These are phyloP conservation scores for Penicillium ochrochloron DNA, from an alignment of 495 filamentous ascomycete genomes.

Conservation along the genomic window DNA sequence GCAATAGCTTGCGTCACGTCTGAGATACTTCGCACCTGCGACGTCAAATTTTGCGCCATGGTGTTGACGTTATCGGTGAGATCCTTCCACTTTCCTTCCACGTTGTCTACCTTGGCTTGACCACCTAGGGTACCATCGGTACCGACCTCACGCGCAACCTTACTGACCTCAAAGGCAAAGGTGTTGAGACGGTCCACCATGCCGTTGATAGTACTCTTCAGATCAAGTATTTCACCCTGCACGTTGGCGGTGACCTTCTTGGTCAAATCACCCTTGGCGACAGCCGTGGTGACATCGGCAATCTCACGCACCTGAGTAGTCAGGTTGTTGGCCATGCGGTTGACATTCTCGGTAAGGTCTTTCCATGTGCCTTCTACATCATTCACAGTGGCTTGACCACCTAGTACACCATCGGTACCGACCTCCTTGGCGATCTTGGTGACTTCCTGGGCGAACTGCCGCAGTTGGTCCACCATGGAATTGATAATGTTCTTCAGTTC, in stretches of 20 bases:
- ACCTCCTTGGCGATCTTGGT: slow-evolving; percentile 98
- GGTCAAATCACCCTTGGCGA: slow-evolving; percentile 91
- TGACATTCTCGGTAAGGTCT: slow-evolving; percentile 96
- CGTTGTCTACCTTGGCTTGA: slow-evolving; percentile 94
- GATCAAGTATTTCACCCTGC: slow-evolving; percentile 89
- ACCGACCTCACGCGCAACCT: slow-evolving; percentile 96
- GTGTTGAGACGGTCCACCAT: slow-evolving; percentile 98
- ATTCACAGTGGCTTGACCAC: slow-evolving; percentile 95
- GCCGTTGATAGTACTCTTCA: slow-evolving; percentile 98
- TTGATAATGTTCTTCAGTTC: slow-evolving; percentile 98
- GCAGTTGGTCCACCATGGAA: slow-evolving; percentile 97
- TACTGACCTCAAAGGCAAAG: slow-evolving; percentile 98
- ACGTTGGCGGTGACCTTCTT: slow-evolving; percentile 97
- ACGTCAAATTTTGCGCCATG: slow-evolving; percentile 95
- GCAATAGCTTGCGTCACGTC: slow-evolving; percentile 98
- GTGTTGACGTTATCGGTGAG: slow-evolving; percentile 87
- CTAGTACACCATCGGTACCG: slow-evolving; percentile 93
- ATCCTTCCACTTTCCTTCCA: slow-evolving; percentile 99
- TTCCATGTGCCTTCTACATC: slow-evolving; percentile 98
- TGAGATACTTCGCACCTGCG: slow-evolving; percentile 93
- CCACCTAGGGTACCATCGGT: slow-evolving; percentile 96
- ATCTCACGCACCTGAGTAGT: slow-evolving; percentile 99
- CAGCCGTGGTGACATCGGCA: slow-evolving; percentile 95
- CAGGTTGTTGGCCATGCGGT: slow-evolving; percentile 98
- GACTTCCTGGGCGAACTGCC: slow-evolving; percentile 96